phyloP scores from a whole-genome alignment of 1,284 basidiomycete species.

The Heterobasidion irregulare region DNA sequence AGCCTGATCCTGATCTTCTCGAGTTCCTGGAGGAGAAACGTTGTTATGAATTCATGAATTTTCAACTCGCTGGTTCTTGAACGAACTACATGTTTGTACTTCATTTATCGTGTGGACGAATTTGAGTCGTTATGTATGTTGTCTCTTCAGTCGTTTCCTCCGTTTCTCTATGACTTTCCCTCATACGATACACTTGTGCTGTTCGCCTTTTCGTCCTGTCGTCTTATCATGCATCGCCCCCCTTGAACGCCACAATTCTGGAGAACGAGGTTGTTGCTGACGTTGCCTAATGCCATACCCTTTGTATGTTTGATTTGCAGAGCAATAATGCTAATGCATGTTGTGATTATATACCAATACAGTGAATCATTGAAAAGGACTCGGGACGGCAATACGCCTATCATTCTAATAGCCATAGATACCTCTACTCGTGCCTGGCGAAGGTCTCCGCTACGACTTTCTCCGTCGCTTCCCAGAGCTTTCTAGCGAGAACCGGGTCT shows the following conservation, averaged over 20 bases:
- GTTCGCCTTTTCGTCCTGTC: background rate
- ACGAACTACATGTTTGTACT: background rate
- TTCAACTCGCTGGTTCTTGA: background rate
- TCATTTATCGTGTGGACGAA: background rate
- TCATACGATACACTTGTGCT: background rate
- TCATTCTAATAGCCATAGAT: background rate
- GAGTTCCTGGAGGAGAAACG: background rate
- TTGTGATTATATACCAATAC: background rate
- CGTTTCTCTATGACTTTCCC: background rate
- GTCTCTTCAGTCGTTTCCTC: background rate
- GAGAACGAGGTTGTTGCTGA: background rate
- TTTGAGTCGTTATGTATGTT: background rate
- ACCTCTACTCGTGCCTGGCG: background rate
- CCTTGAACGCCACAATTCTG: background rate
- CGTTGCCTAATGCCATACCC: background rate
- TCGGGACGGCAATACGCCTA: background rate
- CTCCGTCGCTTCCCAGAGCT: slow-evolving; percentile 36
- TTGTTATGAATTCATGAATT: background rate
- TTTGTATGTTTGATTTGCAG: background rate
- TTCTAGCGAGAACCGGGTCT: slow-evolving; percentile 29
- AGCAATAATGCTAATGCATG: too few relatives aligned
- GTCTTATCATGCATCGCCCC: background rate
- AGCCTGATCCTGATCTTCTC: slow-evolving; percentile 6
- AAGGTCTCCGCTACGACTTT: slow-evolving; percentile 16
- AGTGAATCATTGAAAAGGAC: background rate